Base-by-base conservation (phyloP, 2,329 filamentous ascomycete genomes). In the Raffaelea ambrosiae region DNA sequence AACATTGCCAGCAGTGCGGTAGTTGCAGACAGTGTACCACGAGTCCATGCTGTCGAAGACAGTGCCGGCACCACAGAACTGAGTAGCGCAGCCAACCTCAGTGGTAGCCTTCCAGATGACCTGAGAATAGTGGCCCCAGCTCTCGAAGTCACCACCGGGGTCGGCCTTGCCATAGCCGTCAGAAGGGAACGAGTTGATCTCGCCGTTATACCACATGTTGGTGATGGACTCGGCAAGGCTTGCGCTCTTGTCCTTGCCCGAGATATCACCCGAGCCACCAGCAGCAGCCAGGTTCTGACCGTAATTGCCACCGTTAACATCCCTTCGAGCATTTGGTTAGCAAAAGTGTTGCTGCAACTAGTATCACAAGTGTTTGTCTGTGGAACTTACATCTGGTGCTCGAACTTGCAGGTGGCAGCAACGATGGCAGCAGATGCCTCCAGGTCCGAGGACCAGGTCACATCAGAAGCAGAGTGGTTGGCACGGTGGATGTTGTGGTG, bases 11-110 rank as follows among this genome's bases (percentile, higher is more conserved):
- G 23, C 69, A 52, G 81, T 75, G 55, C 69, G 71, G 72, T 95
- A 95, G 77, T 95, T 91, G 83, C 88, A 95, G 59, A 94, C 88
- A 26, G 86, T 90, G 72, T 80, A 88, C 68, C 77, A 81, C n/a
- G 81, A 67, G 35, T 72, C 73, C 70, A 80, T 64, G 55, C 50
- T 55, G 20, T 61, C 53, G 53, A 63, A 64, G 53, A 78, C 66
- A 31, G 69, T 74, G 49, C 74, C 74, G 33, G 67, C 59, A 13
- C 63, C 57, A 67, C 83, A 86, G 61, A 71, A 66, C 45, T 70
- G 61, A 33, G 70, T 77, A 45, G 70, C 72, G 62, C 86, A 90
- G 54, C 83, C 86, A 46, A 89, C 69, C 36, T 70, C 56, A 18
- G 66, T 76, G 48, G 81, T 79, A 21, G 54, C 66, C 61, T 76